Evolutionary conservation across 768 basidiomycete species (phyloP).

Genomic region (Boletus sensibilis): DNA sequence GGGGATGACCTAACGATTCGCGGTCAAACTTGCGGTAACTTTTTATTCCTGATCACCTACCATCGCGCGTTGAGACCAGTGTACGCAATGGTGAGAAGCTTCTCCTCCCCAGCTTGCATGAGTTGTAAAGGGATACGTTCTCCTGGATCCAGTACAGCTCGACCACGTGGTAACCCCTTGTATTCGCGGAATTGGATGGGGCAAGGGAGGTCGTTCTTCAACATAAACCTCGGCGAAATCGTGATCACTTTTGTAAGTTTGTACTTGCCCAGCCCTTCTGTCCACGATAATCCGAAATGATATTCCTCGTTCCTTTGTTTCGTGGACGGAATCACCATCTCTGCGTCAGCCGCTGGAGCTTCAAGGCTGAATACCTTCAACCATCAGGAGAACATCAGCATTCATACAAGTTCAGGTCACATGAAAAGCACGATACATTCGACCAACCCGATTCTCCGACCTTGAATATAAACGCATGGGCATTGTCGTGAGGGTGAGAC

Average conservation of each 20-base stretch:
- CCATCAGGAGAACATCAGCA: slow-evolving; percentile 8
- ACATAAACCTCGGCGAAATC: slow-evolving; percentile 83
- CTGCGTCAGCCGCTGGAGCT: slow-evolving; percentile 87
- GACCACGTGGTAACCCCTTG: slow-evolving; percentile 63
- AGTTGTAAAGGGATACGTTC: slow-evolving; percentile 67
- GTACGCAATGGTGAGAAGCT: slow-evolving; percentile 80
- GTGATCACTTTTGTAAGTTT: slow-evolving; percentile 94
- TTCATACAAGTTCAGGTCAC: neutral
- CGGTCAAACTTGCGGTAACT: neutral
- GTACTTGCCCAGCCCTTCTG: slow-evolving; percentile 95
- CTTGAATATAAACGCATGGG: slow-evolving; percentile 81
- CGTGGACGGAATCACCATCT: slow-evolving; percentile 66
- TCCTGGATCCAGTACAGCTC: slow-evolving; percentile 60
- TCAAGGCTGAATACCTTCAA: slow-evolving; percentile 81
- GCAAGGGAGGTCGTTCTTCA: slow-evolving; percentile 75
- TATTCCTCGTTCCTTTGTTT: slow-evolving; percentile 63
- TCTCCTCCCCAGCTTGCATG: slow-evolving; percentile 64
- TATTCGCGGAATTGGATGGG: slow-evolving; percentile 83
- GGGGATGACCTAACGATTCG: slow-evolving; percentile 73
- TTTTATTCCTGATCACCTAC: slow-evolving; percentile 41
- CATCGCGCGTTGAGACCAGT: slow-evolving; percentile 84
- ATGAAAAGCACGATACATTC: slow-evolving; percentile 47
- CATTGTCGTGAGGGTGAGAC: slow-evolving; percentile 75
- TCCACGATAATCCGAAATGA: slow-evolving; percentile 87
- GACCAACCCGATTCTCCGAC: slow-evolving; percentile 88